These are phyloP conservation scores for Gaertneriomyces sp. DNA, from an alignment of 192 early-diverging fungal species.

Conservation along the genomic window DNA sequence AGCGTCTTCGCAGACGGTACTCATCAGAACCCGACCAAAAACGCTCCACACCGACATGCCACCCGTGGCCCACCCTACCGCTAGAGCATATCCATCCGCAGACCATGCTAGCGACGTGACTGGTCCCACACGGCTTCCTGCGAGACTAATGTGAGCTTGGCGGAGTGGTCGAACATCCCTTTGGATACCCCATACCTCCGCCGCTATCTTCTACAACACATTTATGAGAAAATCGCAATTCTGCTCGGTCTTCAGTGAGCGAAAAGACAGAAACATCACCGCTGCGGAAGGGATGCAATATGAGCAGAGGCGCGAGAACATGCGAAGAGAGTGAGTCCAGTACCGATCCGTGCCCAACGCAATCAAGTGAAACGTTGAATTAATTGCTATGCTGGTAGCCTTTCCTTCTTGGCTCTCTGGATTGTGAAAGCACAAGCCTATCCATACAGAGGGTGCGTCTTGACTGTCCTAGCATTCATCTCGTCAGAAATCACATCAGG, in stretches of 20 bases:
- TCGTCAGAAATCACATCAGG: constrained; percentile 2
- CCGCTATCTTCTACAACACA: constrained; percentile 2
- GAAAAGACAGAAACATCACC: constrained; percentile 53
- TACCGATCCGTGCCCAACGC: constrained; percentile 56
- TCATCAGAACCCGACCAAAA: constrained; percentile 62
- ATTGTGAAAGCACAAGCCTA: constrained; percentile 35
- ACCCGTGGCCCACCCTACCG: constrained; percentile 59
- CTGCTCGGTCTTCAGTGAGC: constrained; percentile 43
- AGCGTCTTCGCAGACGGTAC: constrained; percentile 52
- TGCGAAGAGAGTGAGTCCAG: background rate
- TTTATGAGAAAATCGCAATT: constrained; percentile 50
- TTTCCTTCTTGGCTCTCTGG: constrained; percentile 1
- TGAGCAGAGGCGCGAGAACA: background rate
- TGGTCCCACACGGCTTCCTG: constrained; percentile 29
- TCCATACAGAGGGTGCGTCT: constrained; percentile 22
- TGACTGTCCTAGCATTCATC: constrained; percentile 1
- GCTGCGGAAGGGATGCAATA: constrained; percentile 18
- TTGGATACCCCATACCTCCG: background rate
- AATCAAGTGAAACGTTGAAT: constrained; percentile 64
- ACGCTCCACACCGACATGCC: constrained; percentile 78
- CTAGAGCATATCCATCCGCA: constrained; percentile 67
- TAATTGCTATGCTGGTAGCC: constrained; percentile 61
- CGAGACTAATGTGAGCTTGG: background rate
- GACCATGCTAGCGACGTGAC: constrained; percentile 67
- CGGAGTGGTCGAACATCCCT: background rate